phyloP scores from a whole-genome alignment of 129 eudicot species.

The Centaurea solstitialis region DNA sequence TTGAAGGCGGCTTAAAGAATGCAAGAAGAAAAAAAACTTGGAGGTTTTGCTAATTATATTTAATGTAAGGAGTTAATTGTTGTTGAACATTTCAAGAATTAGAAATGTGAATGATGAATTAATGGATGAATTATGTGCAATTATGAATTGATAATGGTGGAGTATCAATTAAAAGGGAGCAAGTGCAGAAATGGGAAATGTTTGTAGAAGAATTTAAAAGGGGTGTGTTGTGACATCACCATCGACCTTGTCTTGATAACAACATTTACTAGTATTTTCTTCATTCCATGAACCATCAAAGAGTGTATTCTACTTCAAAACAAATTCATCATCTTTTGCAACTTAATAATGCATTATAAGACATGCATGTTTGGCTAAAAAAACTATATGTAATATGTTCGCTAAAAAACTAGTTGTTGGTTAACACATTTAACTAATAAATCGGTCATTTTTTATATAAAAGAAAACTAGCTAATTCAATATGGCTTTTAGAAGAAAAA shows the following conservation, averaged over 20 bases:
- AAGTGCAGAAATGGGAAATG: not conserved
- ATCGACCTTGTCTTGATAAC: conserved; percentile 40
- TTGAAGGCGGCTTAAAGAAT: not conserved
- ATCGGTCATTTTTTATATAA: too few species aligned
- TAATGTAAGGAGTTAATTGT: not conserved
- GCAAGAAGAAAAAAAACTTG: not conserved
- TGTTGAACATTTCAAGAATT: not conserved
- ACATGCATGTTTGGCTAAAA: too few species aligned
- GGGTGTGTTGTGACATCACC: conserved; percentile 31
- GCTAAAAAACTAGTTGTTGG: too few species aligned
- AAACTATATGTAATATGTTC: too few species aligned
- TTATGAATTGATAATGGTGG: conserved; percentile 9
- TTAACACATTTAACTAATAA: too few species aligned
- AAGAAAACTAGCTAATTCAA: too few species aligned
- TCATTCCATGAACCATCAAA: conserved; percentile 29
- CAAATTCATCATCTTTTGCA: not conserved
- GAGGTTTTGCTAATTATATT: not conserved
- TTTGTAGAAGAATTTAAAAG: conserved; percentile 2
- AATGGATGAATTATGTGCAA: not conserved
- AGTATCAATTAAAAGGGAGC: not conserved
- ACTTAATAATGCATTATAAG: too few species aligned
- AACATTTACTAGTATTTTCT: conserved; percentile 42
- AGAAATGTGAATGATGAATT: not conserved
- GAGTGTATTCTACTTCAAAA: conserved; percentile 44
- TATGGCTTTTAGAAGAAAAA: too few species aligned